phyloP scores from a whole-genome alignment of 2,329 filamentous ascomycete genomes.

The Ophiobolus disseminans region DNA sequence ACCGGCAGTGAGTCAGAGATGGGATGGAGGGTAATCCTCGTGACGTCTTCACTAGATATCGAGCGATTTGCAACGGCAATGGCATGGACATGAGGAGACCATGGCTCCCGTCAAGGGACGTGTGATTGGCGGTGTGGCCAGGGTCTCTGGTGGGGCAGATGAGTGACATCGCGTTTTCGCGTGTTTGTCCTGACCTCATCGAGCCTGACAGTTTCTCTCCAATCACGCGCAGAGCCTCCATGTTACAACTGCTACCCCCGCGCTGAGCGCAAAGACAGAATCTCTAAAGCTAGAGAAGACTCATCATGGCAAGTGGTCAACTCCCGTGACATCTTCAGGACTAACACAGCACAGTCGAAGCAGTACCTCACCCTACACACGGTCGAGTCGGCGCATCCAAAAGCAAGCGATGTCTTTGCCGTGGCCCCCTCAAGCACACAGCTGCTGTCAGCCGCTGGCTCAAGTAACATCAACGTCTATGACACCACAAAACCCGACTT shows the following conservation, averaged over 20 bases:
- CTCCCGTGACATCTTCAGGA: no score
- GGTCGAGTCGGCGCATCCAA: constrained; percentile 81
- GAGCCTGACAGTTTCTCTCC: constrained; percentile 14
- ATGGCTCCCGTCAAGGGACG: constrained; percentile 14
- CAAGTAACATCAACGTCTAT: constrained; percentile 73
- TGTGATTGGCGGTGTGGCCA: constrained; percentile 43
- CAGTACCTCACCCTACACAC: constrained; percentile 96
- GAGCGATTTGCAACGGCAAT: constrained; percentile 29
- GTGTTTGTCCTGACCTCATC: constrained; percentile 39
- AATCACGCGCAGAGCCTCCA: background rate
- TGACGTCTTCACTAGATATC: constrained; percentile 14
- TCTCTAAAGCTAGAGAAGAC: constrained; percentile 3
- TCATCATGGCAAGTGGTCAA: no score
- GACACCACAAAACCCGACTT: constrained; percentile 74
- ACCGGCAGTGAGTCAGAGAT: constrained; percentile 7
- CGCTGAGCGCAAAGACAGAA: background rate
- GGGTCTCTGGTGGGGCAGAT: constrained; percentile 33
- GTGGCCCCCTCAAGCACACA: constrained; percentile 76
- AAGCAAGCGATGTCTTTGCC: constrained; percentile 77
- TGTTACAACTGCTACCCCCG: no score
- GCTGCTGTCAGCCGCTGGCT: constrained; percentile 83
- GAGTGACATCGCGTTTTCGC: constrained; percentile 41
- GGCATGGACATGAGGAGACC: constrained; percentile 28
- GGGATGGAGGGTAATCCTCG: constrained; percentile 6
- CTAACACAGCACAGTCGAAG: constrained; percentile 73